Evolutionary conservation across 1,284 basidiomycete species (phyloP).

Genomic region (Termitomyces sp.): DNA sequence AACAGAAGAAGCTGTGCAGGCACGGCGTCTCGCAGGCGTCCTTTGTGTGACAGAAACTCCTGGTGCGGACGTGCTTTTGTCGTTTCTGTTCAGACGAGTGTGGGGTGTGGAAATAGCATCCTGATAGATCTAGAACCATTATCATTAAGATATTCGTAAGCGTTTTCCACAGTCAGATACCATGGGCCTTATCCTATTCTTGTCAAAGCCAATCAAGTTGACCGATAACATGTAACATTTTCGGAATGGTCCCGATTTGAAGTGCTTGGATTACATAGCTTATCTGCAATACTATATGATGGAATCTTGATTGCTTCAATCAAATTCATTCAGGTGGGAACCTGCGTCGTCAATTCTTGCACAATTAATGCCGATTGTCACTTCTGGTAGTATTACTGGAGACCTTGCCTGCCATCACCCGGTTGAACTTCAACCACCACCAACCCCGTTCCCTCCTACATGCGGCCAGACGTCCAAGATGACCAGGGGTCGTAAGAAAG

Average conservation of each 20-base stretch:
- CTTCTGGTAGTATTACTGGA: slow-evolving; percentile 8
- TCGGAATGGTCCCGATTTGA: not conserved
- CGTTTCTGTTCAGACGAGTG: slow-evolving; percentile 46
- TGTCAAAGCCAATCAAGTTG: slow-evolving; percentile 5
- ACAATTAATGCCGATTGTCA: slow-evolving; percentile 21
- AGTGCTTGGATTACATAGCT: slow-evolving; percentile 8
- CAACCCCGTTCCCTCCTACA: slow-evolving; percentile 8
- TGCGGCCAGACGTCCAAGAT: slow-evolving; percentile 29
- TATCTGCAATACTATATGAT: slow-evolving; percentile 9
- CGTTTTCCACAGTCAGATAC: not conserved
- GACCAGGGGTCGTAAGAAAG: slow-evolving; percentile 63
- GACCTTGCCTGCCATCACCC: slow-evolving; percentile 11
- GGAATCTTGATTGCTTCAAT: slow-evolving; percentile 15
- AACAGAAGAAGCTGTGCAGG: slow-evolving; percentile 32
- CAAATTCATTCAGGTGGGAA: slow-evolving; percentile 22
- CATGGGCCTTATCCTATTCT: not conserved
- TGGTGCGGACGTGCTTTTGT: slow-evolving; percentile 45
- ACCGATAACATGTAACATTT: slow-evolving; percentile 3
- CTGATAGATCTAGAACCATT: slow-evolving; percentile 8
- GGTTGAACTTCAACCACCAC: slow-evolving; percentile 12
- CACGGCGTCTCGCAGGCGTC: slow-evolving; percentile 33
- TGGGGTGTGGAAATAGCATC: slow-evolving; percentile 42
- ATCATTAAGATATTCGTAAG: not conserved
- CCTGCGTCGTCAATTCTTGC: slow-evolving; percentile 20
- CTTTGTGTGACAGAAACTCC: slow-evolving; percentile 54